Evolutionary conservation across 768 basidiomycete species (phyloP), one percentile per base, ranked within the genome.

Genomic region (Termitomyces sp.): DNA sequence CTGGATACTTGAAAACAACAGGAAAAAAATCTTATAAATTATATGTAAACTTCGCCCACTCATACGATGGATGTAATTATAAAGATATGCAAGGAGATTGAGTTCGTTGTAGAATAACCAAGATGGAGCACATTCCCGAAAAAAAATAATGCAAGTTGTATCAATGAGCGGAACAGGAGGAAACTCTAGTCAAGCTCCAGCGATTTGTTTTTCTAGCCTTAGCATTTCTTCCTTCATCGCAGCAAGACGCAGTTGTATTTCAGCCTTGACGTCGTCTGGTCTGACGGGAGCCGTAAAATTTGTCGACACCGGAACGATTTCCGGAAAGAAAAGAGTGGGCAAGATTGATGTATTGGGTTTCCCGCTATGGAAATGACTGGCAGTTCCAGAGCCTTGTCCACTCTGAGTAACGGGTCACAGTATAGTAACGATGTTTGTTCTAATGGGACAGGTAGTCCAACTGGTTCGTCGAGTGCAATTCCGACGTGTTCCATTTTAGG

Each of bases 161-260:
- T 20, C n/a, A 4, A 44, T 18, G 5, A 20, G n/a, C 20, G 42
- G 4, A 36, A 36, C 34, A 36, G 39, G 18, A 39, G 18, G 15
- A 50, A 50, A n/a, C 9, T 18, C 58, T 42, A 20, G 44, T 36
- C 22, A 54, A 49, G 54, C 22, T 42, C 20, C 37, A 36, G 55
- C 45, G 16, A 61, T 57, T 45, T 48, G 50, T 53, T 57, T 53
- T 36, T 58, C 60, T n/a, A 61, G 42, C 13, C 44, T 37, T 27
- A 53, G 48, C 57, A 58, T 55, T n/a, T 46, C 60, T 39, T 61
- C 60, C 34, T 58, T 61, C 57, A 61, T 61, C 2, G n/a, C 47
- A 1, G 47, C 54, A 31, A 61, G 57, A 27, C 47, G 37, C 2
- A 12, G 20, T 8, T 50, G 18, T n/a, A 55, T 55, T n/a, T 50